Conservation (phyloP, 768 basidiomycete species). For the Boletus patriciae region DNA sequence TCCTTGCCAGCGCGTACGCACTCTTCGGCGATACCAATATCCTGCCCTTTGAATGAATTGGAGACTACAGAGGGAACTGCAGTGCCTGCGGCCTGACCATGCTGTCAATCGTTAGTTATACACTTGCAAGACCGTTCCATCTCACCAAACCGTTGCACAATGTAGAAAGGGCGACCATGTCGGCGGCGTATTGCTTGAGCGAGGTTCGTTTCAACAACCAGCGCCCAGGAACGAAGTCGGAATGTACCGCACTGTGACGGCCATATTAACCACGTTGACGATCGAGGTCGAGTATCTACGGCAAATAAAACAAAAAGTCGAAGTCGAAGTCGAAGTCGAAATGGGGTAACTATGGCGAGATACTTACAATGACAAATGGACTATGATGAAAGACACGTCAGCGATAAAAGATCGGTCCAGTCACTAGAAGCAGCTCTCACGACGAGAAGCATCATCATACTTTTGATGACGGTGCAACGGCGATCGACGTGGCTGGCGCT, state of each 20-base stretch:
- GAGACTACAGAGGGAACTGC: conserved; percentile 27
- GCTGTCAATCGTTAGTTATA: not conserved
- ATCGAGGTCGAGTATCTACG: conserved; percentile 27
- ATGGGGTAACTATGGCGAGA: too few species aligned
- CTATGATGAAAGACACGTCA: too few species aligned
- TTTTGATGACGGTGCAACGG: too few species aligned
- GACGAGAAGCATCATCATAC: too few species aligned
- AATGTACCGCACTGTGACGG: conserved; percentile 34
- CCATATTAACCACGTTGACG: conserved; percentile 24
- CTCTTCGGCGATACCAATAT: too few species aligned
- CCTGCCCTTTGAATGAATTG: conserved; percentile 4
- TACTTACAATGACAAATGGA: too few species aligned
- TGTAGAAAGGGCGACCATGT: conserved; percentile 33
- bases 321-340: too few species aligned
- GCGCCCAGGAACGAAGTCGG: conserved; percentile 45
- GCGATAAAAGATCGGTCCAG: too few species aligned
- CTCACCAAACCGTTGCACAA: conserved; percentile 35
- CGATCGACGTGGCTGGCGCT: too few species aligned
- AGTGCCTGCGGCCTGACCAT: conserved; percentile 23
- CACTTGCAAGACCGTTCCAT: not conserved
- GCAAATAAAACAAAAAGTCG: too few species aligned
- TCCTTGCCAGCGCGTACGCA: too few species aligned
- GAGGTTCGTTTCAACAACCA: conserved; percentile 35
- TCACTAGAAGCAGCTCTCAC: too few species aligned
- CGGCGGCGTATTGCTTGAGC: conserved; percentile 18